Conservation (phyloP, 2,329 filamentous ascomycete genomes). For the Neopestalotiopsis clavispora region DNA sequence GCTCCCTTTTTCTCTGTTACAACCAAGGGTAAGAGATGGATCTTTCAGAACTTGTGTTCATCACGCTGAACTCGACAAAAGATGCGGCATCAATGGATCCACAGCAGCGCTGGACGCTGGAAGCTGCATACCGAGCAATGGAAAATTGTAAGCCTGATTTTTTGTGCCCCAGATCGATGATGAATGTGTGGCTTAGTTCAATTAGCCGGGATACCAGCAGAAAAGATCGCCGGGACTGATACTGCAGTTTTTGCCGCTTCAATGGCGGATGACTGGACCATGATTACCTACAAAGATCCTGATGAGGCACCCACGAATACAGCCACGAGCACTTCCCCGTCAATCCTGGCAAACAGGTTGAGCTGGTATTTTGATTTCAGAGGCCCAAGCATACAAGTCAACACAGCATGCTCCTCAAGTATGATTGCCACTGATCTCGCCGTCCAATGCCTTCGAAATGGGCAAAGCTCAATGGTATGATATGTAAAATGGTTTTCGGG, state of each 20-base stretch:
- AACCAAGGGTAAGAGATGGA: not conserved
- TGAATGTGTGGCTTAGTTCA: not conserved
- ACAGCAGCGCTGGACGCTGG: conserved; percentile 14
- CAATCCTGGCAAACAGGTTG: conserved; percentile 39
- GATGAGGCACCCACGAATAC: conserved; percentile 28
- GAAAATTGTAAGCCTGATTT: conserved; percentile 14
- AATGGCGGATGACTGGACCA: conserved; percentile 21
- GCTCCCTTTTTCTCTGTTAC: conserved; percentile 15
- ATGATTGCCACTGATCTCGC: conserved; percentile 32
- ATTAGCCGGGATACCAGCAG: conserved; percentile 21
- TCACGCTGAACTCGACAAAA: not conserved
- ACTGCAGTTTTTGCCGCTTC: conserved; percentile 21
- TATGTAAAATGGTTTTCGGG: not conserved
- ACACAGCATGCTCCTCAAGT: conserved; percentile 39
- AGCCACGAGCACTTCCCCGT: conserved; percentile 30
- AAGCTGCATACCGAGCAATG: conserved; percentile 13
- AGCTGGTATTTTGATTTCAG: conserved; percentile 40
- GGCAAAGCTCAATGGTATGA: conserved; percentile 12
- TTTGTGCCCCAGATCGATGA: not conserved
- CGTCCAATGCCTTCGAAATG: conserved; percentile 16
- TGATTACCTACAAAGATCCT: conserved; percentile 17
- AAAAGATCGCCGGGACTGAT: conserved; percentile 18
- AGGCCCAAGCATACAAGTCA: conserved; percentile 35
- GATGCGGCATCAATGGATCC: conserved; percentile 18
- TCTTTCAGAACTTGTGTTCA: not conserved